Evolutionary conservation across 768 basidiomycete genomes (phyloP), one percentile per base, ranked within the genome.

Genomic region (Dioszegia crocea): DNA sequence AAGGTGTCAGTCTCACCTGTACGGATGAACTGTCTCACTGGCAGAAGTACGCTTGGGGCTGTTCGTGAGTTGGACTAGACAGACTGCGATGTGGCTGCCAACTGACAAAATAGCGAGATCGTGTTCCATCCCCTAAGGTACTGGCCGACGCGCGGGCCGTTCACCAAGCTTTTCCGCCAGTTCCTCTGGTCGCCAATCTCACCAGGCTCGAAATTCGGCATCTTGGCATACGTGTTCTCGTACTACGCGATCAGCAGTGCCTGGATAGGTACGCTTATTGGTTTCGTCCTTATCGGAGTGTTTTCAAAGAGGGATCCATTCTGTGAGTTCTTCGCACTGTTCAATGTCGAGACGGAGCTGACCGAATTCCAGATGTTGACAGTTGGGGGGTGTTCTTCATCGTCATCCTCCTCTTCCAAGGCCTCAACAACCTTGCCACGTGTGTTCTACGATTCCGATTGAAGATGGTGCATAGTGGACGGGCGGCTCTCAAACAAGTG

Each of bases 1-100:
- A 94, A 70, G 91, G 91, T 62, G 91, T 94, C 19, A 88, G 87
- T 0, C 79, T 94, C 16, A 92, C 91, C 0, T 85, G 85, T 54
- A 89, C 91, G 50, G 91, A 94, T 67, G 91, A 94, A 74, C 79
- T 94, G 10, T 92, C 91, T 67, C 78, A 91, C 1, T 94, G 91
- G 91, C 89, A 92, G 62, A 94, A 92, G 62, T 77, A 76, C 54
- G 70, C 73, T 29, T 74, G 60, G 51, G 70, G 72, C 12, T 73
- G 72, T 60, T 75, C 71, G 63, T 68, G 41, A 57, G 72, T 51
- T 45, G n/a, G n/a, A n/a, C n/a, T n/a, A n/a, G n/a, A n/a, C n/a
- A n/a, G n/a, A n/a, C n/a, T 14, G 21, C 1, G 2, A 9, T 21
- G 19, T 21, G 11, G 21, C 17, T 6, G 8, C 14, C 2, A 17